Base-by-base conservation (phyloP, 768 basidiomycete genomes). In the Suillus placidus region DNA sequence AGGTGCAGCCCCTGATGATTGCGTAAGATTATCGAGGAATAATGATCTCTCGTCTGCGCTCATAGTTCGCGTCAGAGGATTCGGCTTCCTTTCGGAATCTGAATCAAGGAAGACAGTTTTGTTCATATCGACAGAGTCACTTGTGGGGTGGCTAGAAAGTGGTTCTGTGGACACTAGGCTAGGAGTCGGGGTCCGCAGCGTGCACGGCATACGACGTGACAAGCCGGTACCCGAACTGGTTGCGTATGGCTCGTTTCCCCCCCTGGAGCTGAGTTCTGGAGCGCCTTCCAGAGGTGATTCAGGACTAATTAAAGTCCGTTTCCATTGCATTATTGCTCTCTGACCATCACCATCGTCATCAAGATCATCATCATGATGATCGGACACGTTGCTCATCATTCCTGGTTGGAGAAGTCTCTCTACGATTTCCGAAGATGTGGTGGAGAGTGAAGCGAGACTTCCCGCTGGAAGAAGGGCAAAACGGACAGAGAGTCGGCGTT, bases 161-260 rank as follows among this genome's bases (percentile, higher is more conserved):
- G 68, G 74, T 51, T 74, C 72, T 8, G 77, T 77, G 52, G 64
- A 60, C 0, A 68, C 65, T 16, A 71, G 69, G 67, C 76, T 77
- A 12, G 82, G 76, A 30, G 85, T 81, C 20, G 87, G 86, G 0
- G 86, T 80, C 54, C 72, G 71, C 14, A 88, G 77, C 2, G 87
- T 83, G 55, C 88, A 82, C 2, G 88, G 88, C 88, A 89, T 89
- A 64, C 70, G 72, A 43, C 79, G 78, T 43, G 80, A 79, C 12
- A 74, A 71, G 2, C 62, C 23, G 20, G 30, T 43, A n/a, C 23
- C n/a, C 8, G 64, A 55, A 42, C 30, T 30, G 26, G 26, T 42
- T 60, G 58, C 18, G 30, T 30, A 12, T 14, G 26, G 12, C 0
- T 54, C 34, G 16, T 70, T 61, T 12, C 62, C 72, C 43, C 10